Conservation (phyloP, 805 yeast species). For the Saccharomyces mikatae region DNA sequence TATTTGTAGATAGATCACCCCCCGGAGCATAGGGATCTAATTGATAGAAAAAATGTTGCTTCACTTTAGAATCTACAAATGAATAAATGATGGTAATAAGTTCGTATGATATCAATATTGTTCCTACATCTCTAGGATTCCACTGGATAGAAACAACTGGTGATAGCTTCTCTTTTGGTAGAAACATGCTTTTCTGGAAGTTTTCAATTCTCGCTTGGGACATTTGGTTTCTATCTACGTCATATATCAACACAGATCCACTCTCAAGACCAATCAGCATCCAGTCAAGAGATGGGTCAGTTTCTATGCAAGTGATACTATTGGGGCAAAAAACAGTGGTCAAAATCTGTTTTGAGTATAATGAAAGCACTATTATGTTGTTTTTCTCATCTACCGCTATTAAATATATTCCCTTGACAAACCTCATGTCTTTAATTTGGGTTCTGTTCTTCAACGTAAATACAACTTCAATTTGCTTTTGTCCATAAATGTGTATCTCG, state of each 20-base stretch:
- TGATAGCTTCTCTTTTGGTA: conserved; percentile 51
- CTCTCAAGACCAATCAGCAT: conserved; percentile 68
- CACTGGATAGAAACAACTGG: conserved; percentile 62
- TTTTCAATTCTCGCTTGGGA: conserved; percentile 64
- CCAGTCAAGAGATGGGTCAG: conserved; percentile 89
- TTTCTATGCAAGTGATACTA: conserved; percentile 55
- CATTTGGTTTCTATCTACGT: conserved; percentile 66
- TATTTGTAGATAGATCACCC: conserved; percentile 38
- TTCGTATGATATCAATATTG: conserved; percentile 64
- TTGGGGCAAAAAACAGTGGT: conserved; percentile 57
- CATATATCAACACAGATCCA: conserved; percentile 66
- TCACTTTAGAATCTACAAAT: conserved; percentile 51
- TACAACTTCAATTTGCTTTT: conserved; percentile 65
- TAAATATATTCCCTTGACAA: conserved; percentile 75
- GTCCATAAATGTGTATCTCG: conserved; percentile 74
- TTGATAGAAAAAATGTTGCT: conserved; percentile 49
- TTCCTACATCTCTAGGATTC: conserved; percentile 86
- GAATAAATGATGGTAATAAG: conserved; percentile 65
- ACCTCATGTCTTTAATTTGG: conserved; percentile 48
- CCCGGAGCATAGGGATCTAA: conserved; percentile 66
- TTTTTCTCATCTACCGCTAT: conserved; percentile 60
- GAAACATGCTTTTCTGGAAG: conserved; percentile 50
- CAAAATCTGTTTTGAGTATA: conserved; percentile 54
- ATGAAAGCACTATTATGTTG: conserved; percentile 59
- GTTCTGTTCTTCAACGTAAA: conserved; percentile 45